Conservation (phyloP, 1,284 basidiomycete genomes). For the Butyriboletus appendiculatus region DNA sequence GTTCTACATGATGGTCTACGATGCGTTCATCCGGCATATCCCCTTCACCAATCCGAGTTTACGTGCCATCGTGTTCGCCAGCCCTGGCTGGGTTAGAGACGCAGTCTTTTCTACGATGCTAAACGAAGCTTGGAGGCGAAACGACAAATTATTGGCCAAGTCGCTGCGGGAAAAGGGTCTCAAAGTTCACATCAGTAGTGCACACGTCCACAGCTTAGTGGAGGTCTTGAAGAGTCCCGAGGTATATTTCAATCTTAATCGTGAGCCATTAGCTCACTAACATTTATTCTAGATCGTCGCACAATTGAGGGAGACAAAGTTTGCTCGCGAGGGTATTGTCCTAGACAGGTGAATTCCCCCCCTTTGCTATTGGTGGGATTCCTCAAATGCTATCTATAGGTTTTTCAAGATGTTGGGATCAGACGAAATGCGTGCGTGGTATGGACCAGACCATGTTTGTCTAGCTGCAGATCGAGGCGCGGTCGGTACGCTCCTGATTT, state of each 20-base stretch:
- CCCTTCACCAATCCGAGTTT: conserved; percentile 75
- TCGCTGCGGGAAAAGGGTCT: conserved; percentile 82
- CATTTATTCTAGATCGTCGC: conserved; percentile 51
- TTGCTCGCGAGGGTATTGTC: conserved; percentile 91
- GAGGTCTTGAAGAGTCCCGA: conserved; percentile 95
- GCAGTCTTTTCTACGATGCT: conserved; percentile 86
- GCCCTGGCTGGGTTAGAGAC: conserved; percentile 95
- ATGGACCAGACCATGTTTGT: conserved; percentile 92
- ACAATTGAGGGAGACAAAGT: conserved; percentile 96
- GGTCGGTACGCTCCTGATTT: conserved; percentile 92
- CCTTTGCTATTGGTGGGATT: neutral
- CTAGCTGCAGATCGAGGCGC: conserved; percentile 93
- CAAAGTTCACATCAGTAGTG: conserved; percentile 89
- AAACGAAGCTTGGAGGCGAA: conserved; percentile 76
- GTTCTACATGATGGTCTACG: conserved; percentile 87
- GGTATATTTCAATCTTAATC: conserved; percentile 43
- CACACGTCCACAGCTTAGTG: conserved; percentile 94
- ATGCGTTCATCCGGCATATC: conserved; percentile 88
- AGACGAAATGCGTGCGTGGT: conserved; percentile 98
- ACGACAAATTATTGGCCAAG: conserved; percentile 82
- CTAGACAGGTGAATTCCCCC: conserved; percentile 71
- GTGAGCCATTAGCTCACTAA: neutral
- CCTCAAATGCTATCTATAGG: conserved; percentile 44
- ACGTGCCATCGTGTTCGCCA: conserved; percentile 93
- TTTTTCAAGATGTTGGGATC: conserved; percentile 96